Evolutionary conservation across 2,329 filamentous ascomycete species (phyloP), one percentile per base, ranked within the genome.

Genomic region (Claviceps maximensis): DNA sequence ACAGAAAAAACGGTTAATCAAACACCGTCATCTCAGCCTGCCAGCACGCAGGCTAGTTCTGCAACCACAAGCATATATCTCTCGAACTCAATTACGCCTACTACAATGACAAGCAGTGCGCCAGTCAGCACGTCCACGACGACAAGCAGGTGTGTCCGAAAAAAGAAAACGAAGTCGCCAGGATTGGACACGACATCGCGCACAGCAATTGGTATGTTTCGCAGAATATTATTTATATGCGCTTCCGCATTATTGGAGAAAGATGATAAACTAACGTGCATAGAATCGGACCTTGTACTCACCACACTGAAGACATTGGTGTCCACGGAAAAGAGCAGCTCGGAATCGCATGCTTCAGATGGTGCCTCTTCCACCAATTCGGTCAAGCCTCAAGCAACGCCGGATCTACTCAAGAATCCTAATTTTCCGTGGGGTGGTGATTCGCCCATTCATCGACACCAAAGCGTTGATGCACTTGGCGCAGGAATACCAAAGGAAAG

Each of bases 361-460:
- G 51, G 54, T 55, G 59, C 62, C 29, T 51, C 53, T 15, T 59
- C 61, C 38, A 61, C 59, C 2, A 15, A 40, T n/a, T 33, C n/a
- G 27, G 12, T 15, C 19, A 13, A 12, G 7, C 8, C 33, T 2
- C 23, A 50, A 57, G 23, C 56, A 15, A 54, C 57, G 21, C 55
- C 58, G 36, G 46, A 54, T 9, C 53, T 67, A 33, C 63, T 66
- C 6, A 57, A 59, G 2, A 64, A 66, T 31, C 60, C 64, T 17
- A 65, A 67, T 53, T 69, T 61, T 27, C 67, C 68, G 1, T 70
- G 68, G 68, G 68, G 66, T 12, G 65, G 63, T 31, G 60, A 63
- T 55, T 67, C 62, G 40, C 67, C 67, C 1, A 53, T 65, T 36
- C 67, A 70, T 54, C 66, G 67, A 5, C 65, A 69, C 49, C 62